Base-by-base conservation (phyloP, 2,329 filamentous ascomycete genomes). In the Botrytis medusae region DNA sequence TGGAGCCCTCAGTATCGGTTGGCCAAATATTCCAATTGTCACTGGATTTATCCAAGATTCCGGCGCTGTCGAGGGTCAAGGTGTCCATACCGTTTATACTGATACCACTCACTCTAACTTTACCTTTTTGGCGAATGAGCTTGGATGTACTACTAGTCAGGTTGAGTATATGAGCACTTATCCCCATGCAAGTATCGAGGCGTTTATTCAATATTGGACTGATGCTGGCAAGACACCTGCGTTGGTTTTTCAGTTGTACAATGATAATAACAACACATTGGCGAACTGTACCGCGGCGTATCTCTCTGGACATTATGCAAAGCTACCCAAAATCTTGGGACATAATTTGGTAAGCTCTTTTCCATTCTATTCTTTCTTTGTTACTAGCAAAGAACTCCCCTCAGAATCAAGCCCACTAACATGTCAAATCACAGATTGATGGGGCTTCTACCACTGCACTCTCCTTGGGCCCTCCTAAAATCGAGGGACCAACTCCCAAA, bases 371-470 rank as follows among this genome's bases (percentile, higher is more conserved):
- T 54, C 25, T n/a, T 54, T n/a, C 48, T 54, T 51, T n/a, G 12
- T n/a, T 5, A 7, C 12, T n/a, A n/a, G 14, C 4, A 54, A 54
- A 12, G 5, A 0, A n/a, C 5, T 1, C 5, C 9, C 48, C 10
- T 5, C 16, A 54, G 25, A 54, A 7, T 54, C 25, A 54, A 25
- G 48, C 25, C 1, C 22, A 54, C 48, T 54, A 16, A 54, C 25
- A n/a, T n/a, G 25, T 16, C 25, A 54, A 54, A 54, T 1, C 48
- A 54, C 25, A 54, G 48, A 54, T 54, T 54, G 48, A 51, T 51
- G 48, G 48, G n/a, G 48, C 48, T n/a, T 51, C 48, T 25, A 51
- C 48, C 4, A 25, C 48, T 51, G 12, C 25, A 51, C 48, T 51
- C 48, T n/a, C 48, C 48, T 51, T 25, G 0, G 48, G 48, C 25